Evolutionary conservation across 2,329 filamentous ascomycete species (phyloP).

Genomic region (Sporothrix phasma): DNA sequence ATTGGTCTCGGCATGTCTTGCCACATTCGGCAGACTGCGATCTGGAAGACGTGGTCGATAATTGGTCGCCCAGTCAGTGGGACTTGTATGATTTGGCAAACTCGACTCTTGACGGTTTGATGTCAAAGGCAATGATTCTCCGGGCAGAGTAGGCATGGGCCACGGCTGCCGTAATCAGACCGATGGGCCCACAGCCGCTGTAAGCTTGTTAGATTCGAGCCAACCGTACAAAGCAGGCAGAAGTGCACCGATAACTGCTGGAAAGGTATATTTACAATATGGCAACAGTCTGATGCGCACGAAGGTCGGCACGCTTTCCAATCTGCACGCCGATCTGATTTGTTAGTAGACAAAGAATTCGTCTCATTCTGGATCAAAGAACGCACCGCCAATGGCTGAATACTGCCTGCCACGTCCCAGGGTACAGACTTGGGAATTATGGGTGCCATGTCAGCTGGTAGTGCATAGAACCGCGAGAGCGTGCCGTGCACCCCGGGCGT

Average conservation of each 20-base stretch:
- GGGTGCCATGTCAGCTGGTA: slow-evolving; percentile 87
- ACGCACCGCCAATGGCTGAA: slow-evolving; percentile 66
- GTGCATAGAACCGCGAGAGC: slow-evolving; percentile 70
- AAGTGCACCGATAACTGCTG: no score
- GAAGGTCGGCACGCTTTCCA: slow-evolving; percentile 55
- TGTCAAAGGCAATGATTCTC: slow-evolving; percentile 79
- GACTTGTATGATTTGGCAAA: slow-evolving; percentile 56
- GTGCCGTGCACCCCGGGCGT: slow-evolving; percentile 86
- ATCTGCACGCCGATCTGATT: slow-evolving; percentile 61
- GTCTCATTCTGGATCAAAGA: accelerated
- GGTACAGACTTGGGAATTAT: slow-evolving; percentile 68
- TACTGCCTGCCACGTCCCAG: slow-evolving; percentile 75
- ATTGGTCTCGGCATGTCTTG: neutral
- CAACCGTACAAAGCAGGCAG: no score
- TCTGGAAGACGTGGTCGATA: slow-evolving; percentile 61
- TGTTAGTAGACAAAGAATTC: neutral
- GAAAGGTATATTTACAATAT: slow-evolving; percentile 44
- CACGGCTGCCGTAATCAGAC: slow-evolving; percentile 77
- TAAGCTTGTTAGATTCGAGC: no score
- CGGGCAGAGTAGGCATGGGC: slow-evolving; percentile 71
- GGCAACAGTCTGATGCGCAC: slow-evolving; percentile 65
- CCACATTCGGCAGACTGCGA: slow-evolving; percentile 53
- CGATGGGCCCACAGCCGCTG: slow-evolving; percentile 69
- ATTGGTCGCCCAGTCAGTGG: slow-evolving; percentile 32
- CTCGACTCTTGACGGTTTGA: slow-evolving; percentile 65